Evolutionary conservation across 2,329 filamentous ascomycete species (phyloP).

Genomic region (Botrytis deweyae): DNA sequence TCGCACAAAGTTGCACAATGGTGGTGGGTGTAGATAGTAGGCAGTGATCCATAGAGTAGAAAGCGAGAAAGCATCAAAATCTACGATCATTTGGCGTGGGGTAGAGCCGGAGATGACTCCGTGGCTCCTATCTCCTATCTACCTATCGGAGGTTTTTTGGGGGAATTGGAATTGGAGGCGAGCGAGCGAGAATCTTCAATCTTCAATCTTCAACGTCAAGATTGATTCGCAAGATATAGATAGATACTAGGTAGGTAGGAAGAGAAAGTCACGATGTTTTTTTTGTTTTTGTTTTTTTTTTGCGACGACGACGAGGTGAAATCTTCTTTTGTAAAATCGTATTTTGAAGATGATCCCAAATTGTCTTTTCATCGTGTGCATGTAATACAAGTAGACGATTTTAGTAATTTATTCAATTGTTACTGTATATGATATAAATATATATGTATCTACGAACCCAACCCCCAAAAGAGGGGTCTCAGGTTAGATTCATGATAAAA

Average conservation of each 20-base stretch:
- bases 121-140: background rate
- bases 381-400: background rate
- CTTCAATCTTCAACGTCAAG: background rate
- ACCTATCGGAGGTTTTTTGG: background rate
- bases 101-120: background rate
- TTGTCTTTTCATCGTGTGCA: background rate
- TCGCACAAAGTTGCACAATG: background rate
- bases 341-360: background rate
- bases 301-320: background rate
- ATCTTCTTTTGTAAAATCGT: background rate
- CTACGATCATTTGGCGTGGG: background rate
- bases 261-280: background rate
- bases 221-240: background rate
- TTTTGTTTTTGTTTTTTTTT: background rate
- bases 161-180: background rate
- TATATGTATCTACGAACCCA: background rate
- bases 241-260: background rate
- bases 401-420: background rate
- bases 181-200: background rate
- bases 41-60: background rate
- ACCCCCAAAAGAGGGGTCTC: background rate
- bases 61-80: background rate
- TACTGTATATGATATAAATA: background rate
- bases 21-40: background rate
- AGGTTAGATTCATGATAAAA: background rate